Conservation (phyloP, 768 basidiomycete genomes). For the Vararia minispora region DNA sequence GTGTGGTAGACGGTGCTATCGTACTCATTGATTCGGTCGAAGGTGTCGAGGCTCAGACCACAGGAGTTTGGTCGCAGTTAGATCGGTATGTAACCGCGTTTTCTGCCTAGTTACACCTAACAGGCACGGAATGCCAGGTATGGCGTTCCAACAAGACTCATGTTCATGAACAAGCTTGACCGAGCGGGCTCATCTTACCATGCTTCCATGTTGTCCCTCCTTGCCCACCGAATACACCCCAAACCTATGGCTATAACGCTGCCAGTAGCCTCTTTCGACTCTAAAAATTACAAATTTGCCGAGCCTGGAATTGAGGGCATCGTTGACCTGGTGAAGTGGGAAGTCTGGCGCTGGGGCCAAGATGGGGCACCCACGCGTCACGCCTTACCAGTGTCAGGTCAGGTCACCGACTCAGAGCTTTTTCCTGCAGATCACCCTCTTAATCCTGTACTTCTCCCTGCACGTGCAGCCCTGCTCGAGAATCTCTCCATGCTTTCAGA, state of each 20-base stretch:
- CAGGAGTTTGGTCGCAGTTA: constrained; percentile 80
- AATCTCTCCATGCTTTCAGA: constrained; percentile 74
- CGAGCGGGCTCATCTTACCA: constrained; percentile 75
- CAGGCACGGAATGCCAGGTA: constrained; percentile 37
- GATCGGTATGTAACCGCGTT: constrained; percentile 59
- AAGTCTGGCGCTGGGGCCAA: constrained; percentile 63
- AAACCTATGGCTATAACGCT: constrained; percentile 60
- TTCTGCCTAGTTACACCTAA: constrained; percentile 10
- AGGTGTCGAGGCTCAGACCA: constrained; percentile 85
- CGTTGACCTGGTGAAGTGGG: constrained; percentile 77
- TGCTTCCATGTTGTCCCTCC: constrained; percentile 58
- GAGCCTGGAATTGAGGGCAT: constrained; percentile 82
- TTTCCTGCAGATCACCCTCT: constrained; percentile 58
- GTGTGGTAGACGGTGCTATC: constrained; percentile 82
- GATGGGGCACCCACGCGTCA: constrained; percentile 31
- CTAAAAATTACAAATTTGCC: constrained; percentile 50
- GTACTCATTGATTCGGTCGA: constrained; percentile 86
- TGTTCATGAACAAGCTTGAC: constrained; percentile 85
- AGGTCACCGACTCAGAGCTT: constrained; percentile 28
- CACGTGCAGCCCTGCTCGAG: constrained; percentile 64
- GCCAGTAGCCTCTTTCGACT: constrained; percentile 69
- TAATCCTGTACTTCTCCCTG: constrained; percentile 49
- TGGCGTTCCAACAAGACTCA: constrained; percentile 62
- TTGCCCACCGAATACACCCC: constrained; percentile 66
- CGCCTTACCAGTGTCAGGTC: constrained; percentile 36